Conservation (phyloP, 2,329 filamentous ascomycete species). For the Cytospora piceicola region DNA sequence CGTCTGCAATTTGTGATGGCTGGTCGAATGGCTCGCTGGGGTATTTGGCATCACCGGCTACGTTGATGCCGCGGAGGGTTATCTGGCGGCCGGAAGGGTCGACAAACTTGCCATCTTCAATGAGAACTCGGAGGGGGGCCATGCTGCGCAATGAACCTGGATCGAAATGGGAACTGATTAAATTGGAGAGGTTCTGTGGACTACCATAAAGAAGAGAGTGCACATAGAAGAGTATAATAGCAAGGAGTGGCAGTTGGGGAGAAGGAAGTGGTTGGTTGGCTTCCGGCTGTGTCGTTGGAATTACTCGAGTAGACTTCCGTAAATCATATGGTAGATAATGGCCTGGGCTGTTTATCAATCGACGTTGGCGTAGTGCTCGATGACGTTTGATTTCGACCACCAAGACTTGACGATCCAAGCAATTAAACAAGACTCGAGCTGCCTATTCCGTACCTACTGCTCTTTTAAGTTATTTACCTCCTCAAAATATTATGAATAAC, state of each 20-base stretch:
- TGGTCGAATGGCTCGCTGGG: conserved; percentile 74
- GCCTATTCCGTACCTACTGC: not conserved
- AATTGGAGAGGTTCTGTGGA: conserved; percentile 3
- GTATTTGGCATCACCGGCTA: conserved; percentile 87
- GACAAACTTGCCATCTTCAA: conserved; percentile 84
- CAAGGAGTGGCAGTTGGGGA: too few relatives aligned
- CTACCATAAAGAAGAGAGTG: not conserved
- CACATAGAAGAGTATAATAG: not conserved
- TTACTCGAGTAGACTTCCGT: not conserved
- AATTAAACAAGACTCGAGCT: not conserved
- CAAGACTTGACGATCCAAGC: not conserved
- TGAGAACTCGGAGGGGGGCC: conserved; percentile 75
- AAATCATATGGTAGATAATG: not conserved
- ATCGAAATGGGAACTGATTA: conserved; percentile 1
- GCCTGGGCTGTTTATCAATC: not conserved
- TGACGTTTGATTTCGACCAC: conserved; percentile 5
- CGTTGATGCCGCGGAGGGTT: conserved; percentile 89
- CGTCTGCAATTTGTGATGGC: conserved; percentile 75
- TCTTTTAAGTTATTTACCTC: not conserved
- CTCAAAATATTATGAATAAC: not conserved
- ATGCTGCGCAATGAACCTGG: conserved; percentile 50
- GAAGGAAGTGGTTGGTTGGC: not conserved
- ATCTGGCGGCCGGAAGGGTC: conserved; percentile 83
- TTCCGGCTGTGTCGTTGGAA: not conserved
- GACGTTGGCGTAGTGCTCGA: conserved; percentile 10